Conservation (phyloP, 2,329 filamentous ascomycete genomes). For the Cladophialophora exuberans region DNA sequence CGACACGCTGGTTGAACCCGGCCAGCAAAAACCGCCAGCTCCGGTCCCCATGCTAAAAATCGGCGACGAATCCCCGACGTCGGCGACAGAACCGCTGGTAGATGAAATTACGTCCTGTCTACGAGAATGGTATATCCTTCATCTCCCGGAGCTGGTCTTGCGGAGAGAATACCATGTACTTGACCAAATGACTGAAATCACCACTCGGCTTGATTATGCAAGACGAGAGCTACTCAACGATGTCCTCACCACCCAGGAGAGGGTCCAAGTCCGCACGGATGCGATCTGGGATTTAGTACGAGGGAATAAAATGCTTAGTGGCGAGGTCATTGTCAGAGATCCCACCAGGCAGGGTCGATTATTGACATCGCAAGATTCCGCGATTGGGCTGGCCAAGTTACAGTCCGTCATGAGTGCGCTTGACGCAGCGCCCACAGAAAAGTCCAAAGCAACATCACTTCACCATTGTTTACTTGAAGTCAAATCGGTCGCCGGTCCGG, state of each 20-base stretch:
- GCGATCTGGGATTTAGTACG: constrained; percentile 94
- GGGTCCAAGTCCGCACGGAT: constrained; percentile 77
- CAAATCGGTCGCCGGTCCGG: constrained; percentile 76
- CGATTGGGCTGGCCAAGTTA: constrained; percentile 84
- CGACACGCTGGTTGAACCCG: constrained; percentile 7
- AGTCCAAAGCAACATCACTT: constrained; percentile 68
- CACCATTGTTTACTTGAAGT: constrained; percentile 72
- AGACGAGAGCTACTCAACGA: constrained; percentile 91
- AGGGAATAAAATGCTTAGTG: constrained; percentile 91
- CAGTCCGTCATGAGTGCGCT: constrained; percentile 96
- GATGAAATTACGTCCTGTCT: constrained; percentile 97
- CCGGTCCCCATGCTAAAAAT: constrained; percentile 98
- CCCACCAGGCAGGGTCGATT: constrained; percentile 81
- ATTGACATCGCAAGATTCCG: constrained; percentile 88
- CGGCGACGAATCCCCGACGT: constrained; percentile 93
- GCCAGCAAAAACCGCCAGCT: constrained; percentile 71
- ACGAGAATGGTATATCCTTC: constrained; percentile 97
- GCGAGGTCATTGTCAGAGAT: constrained; percentile 93
- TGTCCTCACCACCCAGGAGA: constrained; percentile 85
- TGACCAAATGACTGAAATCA: constrained; percentile 78
- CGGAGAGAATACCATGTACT: constrained; percentile 78
- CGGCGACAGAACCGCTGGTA: constrained; percentile 83
- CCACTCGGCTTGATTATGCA: constrained; percentile 80
- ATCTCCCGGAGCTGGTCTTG: constrained; percentile 88
- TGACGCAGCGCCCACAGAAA: constrained; percentile 73